phyloP scores from a whole-genome alignment of 1,139 yeast species.

The Kodamaea arcana region DNA sequence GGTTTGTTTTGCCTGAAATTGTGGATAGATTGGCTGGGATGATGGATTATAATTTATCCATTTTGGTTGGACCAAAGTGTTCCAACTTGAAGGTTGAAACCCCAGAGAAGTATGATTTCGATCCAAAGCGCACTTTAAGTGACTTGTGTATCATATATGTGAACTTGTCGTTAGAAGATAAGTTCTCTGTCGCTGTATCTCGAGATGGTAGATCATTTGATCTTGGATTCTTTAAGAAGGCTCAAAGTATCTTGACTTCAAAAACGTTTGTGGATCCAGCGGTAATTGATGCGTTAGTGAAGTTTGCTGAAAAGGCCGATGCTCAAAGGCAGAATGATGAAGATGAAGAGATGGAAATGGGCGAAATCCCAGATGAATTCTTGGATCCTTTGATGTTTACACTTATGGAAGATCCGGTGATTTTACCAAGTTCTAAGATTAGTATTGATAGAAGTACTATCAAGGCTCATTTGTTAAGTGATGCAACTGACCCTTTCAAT shows the following conservation, averaged over 20 bases:
- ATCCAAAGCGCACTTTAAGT: conserved; percentile 68
- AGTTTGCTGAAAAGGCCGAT: conserved; percentile 65
- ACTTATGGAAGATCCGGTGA: conserved; percentile 93
- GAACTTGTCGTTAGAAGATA: conserved; percentile 60
- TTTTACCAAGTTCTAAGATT: conserved; percentile 78
- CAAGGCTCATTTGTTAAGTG: conserved; percentile 89
- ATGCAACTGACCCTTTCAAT: conserved; percentile 95
- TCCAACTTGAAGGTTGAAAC: conserved; percentile 78
- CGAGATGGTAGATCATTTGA: conserved; percentile 87
- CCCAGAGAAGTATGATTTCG: conserved; percentile 80
- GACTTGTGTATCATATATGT: conserved; percentile 72
- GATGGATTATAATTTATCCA: conserved; percentile 87
- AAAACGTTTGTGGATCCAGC: conserved; percentile 50
- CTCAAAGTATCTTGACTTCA: conserved; percentile 59
- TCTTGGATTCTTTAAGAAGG: conserved; percentile 61
- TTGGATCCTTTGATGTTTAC: conserved; percentile 96
- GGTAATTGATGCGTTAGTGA: conserved; percentile 47
- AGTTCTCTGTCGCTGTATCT: conserved; percentile 77
- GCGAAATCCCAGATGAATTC: conserved; percentile 94
- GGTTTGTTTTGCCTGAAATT: conserved; percentile 84
- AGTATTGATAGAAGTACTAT: conserved; percentile 87
- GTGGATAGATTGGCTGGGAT: conserved; percentile 93
- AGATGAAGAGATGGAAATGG: conserved; percentile 81
- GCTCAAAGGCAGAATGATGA: conserved; percentile 58
- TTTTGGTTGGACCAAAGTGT: conserved; percentile 93